Base-by-base conservation (phyloP, 108 stramenopile species). In the Pseudonitzschia multiseries region DNA sequence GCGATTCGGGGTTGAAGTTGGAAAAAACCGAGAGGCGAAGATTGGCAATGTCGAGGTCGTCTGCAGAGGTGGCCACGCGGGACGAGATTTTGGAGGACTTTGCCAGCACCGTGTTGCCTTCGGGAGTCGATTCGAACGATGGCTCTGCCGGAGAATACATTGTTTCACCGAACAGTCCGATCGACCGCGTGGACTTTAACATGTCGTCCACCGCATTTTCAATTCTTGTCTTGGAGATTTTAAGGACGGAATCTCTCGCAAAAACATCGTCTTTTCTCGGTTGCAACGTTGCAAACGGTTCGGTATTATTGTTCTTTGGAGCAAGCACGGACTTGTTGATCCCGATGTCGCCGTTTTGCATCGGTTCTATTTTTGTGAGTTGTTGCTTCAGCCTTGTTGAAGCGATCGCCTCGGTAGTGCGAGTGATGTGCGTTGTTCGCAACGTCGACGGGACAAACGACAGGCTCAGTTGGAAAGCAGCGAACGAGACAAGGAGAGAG, bases 21-120 rank as follows among this genome's bases (percentile, higher is more conserved):
- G 86, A 85, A 63, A 93, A 95, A 15, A 92, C 90, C 14, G 90
- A 91, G 17, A 93, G 83, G 0, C 94, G 90, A 44, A 95, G 77
- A 29, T 87, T 83, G 56, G 91, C 94, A 71, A 95, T 90, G 59
- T 85, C 85, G 29, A 83, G 62, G 71, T 95, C 91, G 70, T 93
- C 90, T 32, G 42, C 36, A 8, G 43, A 43, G 9, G 81, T 79
- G 2, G 87, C 87, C 14, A 84, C 69, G 46, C 84, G 73, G 9
- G 84, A 79, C 31, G 65, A n/a, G 22, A 70, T 27, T 43, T 57
- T 5, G 40, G 60, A 20, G n/a, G 64, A 63, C 33, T 27, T 57
- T 21, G 66, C 65, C 29, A 73, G 65, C 31, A 69, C 51, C 14
- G 73, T 76, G 10, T 65, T 71, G 24, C 75, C 79, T 26, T 53